Base-by-base conservation (phyloP, 768 basidiomycete species). In the Tylopilus sp. region DNA sequence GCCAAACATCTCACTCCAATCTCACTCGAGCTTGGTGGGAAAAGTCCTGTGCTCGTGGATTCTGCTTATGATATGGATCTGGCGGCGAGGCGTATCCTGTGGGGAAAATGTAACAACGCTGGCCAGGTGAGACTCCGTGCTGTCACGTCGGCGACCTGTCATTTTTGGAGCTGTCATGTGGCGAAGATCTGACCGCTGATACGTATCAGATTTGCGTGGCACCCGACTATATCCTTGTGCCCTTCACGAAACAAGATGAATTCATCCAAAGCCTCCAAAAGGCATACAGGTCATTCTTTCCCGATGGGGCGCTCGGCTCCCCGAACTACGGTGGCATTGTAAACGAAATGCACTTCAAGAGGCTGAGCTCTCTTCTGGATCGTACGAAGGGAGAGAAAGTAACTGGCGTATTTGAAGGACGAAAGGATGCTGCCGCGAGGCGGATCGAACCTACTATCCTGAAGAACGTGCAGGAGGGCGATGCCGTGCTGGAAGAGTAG, bases 371-470 rank as follows among this genome's bases (percentile, higher is more conserved):
- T 7, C 57, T 88, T 4, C 62, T 91, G 22, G 67, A 71, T 7
- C 62, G 70, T 17, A 88, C 85, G 0, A 73, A 78, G 39, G 88
- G 86, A 0, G 65, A 74, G 35, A 65, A 84, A 39, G 79, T 83
- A 1, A 36, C 79, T 2, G 85, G 86, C 3, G 79, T 57, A 15
- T 40, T 68, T 2, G 79, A 12, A 51, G 72, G 55, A 56, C 61
- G n/a, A 69, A 78, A 21, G 35, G 57, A 67, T 26, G 71, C 70
- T 4, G 53, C 48, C 7, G 74, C 68, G 40, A 68, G 68, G 28
- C 77, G 73, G 21, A 73, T 91, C 6, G 81, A 81, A 49, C 79
- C 83, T 0, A 87, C 82, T 0, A 62, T 90, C 13, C 73, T 91
- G 1, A 75, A 70, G 42, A 72, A 81, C 50, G 80, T 86, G 12